Evolutionary conservation across 2,329 filamentous ascomycete species (phyloP).

Genomic region (Xylariaceae sp.): DNA sequence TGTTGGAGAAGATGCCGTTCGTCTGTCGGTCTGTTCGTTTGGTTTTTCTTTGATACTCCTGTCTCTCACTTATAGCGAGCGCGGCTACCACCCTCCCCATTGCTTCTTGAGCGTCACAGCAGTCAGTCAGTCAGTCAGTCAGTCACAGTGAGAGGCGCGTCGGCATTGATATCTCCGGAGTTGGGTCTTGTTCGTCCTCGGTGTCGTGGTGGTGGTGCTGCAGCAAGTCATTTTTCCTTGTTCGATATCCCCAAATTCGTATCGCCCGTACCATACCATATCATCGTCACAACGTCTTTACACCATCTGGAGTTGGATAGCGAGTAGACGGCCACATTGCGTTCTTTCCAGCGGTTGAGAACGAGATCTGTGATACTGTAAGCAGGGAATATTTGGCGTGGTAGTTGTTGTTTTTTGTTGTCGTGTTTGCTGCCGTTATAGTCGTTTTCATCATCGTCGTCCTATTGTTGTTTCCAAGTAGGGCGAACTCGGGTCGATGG

Average conservation of each 20-base stretch:
- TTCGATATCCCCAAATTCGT: conserved; percentile 23
- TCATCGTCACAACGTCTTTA: conserved; percentile 24
- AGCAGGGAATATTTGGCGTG: conserved; percentile 12
- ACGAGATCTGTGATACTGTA: conserved; percentile 21
- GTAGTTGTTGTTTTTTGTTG: conserved; percentile 14
- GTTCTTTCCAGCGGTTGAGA: conserved; percentile 11
- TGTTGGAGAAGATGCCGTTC: conserved; percentile 12
- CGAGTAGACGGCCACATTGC: conserved; percentile 16
- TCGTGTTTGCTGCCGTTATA: conserved; percentile 13
- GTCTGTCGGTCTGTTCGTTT: conserved; percentile 15
- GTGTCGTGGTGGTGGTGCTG: conserved; percentile 20
- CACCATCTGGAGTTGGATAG: conserved; percentile 16
- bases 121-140: conserved; percentile 8
- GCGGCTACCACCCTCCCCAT: conserved; percentile 11
- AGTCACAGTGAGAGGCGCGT: conserved; percentile 14
- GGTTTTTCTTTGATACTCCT: conserved; percentile 24
- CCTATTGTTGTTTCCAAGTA: not conserved
- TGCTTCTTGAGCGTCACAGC: conserved; percentile 20
- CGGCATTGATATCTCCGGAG: conserved; percentile 28
- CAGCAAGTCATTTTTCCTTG: conserved; percentile 21
- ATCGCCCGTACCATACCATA: conserved; percentile 25
- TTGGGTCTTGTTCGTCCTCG: conserved; percentile 25
- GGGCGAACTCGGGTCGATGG: conserved; percentile 1
- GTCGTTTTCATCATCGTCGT: not conserved
- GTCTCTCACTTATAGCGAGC: conserved; percentile 27